A percentile compares a stretch with the other conserved stretches of the same genome.
phyloP scores from a whole-genome alignment of 2,329 filamentous ascomycete genomes.

The Exophiala bonariae region DNA sequence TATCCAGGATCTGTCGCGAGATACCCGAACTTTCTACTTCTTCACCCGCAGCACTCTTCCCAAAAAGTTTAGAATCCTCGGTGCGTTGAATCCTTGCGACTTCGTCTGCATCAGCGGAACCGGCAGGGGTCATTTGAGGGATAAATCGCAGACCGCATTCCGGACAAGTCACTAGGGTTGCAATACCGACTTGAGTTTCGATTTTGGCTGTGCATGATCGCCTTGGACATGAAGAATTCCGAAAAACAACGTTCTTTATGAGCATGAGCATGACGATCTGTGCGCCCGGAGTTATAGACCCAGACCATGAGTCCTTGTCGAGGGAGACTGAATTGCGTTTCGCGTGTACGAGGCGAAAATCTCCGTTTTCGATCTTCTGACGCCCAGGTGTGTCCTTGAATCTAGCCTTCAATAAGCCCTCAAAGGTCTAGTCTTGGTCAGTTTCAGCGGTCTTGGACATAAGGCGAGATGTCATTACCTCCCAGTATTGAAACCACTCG shows the following conservation, averaged over 20 bases:
- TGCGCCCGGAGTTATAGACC: background rate
- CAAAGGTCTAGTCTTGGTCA: conserved; percentile 1
- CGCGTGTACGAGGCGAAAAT: background rate
- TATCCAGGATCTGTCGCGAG: background rate
- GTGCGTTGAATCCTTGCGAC: background rate
- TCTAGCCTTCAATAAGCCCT: background rate
- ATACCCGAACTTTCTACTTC: background rate
- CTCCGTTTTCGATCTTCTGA: background rate
- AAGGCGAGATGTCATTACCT: no score
- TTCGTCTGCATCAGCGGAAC: background rate
- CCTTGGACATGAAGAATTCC: background rate
- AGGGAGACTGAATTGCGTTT: background rate
- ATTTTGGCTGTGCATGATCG: background rate
- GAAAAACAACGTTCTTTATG: background rate
- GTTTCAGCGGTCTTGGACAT: background rate
- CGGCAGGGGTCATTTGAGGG: background rate
- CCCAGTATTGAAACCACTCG: conserved; percentile 6
- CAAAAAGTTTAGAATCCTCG: background rate
- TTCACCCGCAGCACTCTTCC: no score
- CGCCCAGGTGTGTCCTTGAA: conserved; percentile 3
- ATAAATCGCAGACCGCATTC: background rate
- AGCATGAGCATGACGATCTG: conserved; percentile 2
- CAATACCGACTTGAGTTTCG: background rate
- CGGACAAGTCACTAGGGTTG: background rate
- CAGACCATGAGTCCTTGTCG: background rate